These are phyloP conservation scores for Leishmania major DNA, from an alignment of 208 protist species.

Conservation along the genomic window DNA sequence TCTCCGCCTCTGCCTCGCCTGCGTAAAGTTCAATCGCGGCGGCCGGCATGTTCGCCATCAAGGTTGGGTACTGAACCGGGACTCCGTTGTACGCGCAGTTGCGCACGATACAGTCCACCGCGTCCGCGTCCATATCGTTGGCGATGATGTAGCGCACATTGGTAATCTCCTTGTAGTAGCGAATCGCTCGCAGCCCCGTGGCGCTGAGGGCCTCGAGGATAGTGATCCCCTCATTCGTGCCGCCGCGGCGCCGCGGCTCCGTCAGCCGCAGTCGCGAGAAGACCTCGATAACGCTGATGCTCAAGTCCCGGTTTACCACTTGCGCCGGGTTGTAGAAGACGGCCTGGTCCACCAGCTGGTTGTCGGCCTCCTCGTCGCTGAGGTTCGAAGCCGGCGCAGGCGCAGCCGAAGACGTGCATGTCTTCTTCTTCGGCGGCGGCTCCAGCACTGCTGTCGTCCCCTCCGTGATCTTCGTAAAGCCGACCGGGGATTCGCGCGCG, in stretches of 20 bases:
- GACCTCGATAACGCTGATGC: slow-evolving; percentile 91
- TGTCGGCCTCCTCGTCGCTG: slow-evolving; percentile 11
- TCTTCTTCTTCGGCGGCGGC: slow-evolving; percentile 48
- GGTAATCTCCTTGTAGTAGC: slow-evolving; percentile 97
- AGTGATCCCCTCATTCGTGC: slow-evolving; percentile 81
- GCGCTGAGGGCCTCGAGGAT: slow-evolving; percentile 98
- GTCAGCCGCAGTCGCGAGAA: slow-evolving; percentile 65
- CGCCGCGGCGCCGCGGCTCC: slow-evolving; percentile 66
- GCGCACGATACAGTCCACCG: slow-evolving; percentile 94
- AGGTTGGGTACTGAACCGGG: slow-evolving; percentile 43
- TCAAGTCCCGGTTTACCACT: slow-evolving; percentile 98
- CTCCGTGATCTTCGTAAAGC: slow-evolving; percentile 76
- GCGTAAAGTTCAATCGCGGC: slow-evolving; percentile 39
- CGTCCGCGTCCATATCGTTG: slow-evolving; percentile 97
- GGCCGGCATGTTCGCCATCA: slow-evolving; percentile 83
- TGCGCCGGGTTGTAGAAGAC: slow-evolving; percentile 98
- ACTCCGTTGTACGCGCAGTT: slow-evolving; percentile 97
- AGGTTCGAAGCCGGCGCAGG: not conserved
- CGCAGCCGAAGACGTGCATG: not conserved
- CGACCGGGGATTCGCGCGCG: slow-evolving; percentile 46
- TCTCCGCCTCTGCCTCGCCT: not conserved
- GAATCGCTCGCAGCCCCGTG: slow-evolving; percentile 97
- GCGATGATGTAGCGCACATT: slow-evolving; percentile 96
- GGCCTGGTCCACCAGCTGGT: slow-evolving; percentile 64
- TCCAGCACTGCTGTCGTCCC: slow-evolving; percentile 82